Evolutionary conservation across 805 yeast species (phyloP), one percentile per base, ranked within the genome.

Genomic region (Starmera caribaea): DNA sequence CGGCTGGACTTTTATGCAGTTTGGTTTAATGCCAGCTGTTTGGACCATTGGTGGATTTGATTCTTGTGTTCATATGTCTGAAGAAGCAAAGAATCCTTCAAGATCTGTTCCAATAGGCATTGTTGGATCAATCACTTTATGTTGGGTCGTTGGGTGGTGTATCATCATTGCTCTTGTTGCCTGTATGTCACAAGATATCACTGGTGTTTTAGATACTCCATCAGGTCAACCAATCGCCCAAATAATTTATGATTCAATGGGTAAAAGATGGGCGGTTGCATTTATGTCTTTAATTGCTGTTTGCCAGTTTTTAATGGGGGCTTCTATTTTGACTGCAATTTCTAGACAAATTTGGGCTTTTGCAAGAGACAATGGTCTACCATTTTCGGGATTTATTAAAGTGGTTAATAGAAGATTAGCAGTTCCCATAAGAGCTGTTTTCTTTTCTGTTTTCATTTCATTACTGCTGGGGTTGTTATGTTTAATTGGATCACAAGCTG

Each of bases 21-120:
- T 61, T 32, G 65, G 71, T 12, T 73, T 77, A 69, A 69, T 77
- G 74, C 79, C 86, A 1, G 77, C 79, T 2, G 71, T 79, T 42
- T 81, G 89, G 88, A 78, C 85, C 15, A 79, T 81, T 53, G 82
- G 83, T 21, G 77, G 82, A 0, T 80, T 79, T 55, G 88, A 81
- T 55, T 73, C 83, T 8, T 76, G 81, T 49, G 76, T 81, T 38
- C 87, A 81, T 61, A 74, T 79, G 74, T 67, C 81, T 16, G 89
- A 81, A 56, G 87, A 81, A 56, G 81, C 81, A 21, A 63, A 65
- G 39, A 73, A 78, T 51, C 81, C 87, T 16, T 61, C 75, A 5
- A 64, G 64, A 38, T 74, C 82, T 11, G 79, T 78, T 13, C 86
- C 88, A 5, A 59, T 73, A 36, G 87, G 85, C 34, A 79, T 81